Evolutionary conservation across 78 protist genomes (phyloP).

Genomic region (Creolimax fragrantissima): DNA sequence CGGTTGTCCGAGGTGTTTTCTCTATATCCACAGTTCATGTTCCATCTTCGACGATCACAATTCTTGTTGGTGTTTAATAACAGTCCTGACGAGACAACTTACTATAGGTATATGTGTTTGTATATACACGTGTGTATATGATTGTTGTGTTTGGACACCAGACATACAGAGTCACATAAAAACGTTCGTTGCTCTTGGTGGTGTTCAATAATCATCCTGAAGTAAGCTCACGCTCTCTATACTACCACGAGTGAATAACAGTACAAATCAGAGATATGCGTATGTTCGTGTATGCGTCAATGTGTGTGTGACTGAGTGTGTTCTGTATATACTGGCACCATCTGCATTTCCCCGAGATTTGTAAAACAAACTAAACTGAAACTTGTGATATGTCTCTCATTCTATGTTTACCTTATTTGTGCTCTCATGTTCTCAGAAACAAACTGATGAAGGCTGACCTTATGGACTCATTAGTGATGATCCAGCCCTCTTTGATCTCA

Average conservation of each 20-base stretch:
- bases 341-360: no score
- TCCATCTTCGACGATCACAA: slow-evolving; percentile 92
- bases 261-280: no score
- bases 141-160: no score
- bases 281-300: neutral
- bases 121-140: no score
- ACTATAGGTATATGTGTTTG: slow-evolving; percentile 20
- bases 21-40: slow-evolving; percentile 94
- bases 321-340: no score
- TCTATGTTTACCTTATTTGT: neutral
- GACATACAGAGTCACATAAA: no score
- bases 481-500: slow-evolving; percentile 89
- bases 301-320: neutral
- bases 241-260: no score
- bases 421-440: slow-evolving; percentile 19
- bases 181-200: no score
- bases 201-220: no score
- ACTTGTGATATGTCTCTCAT: no score
- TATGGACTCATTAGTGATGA: slow-evolving; percentile 79
- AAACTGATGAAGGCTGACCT: slow-evolving; percentile 61
- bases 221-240: no score
- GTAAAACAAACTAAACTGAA: no score
- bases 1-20: slow-evolving; percentile 56
- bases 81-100: slow-evolving; percentile 94
- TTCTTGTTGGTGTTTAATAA: slow-evolving; percentile 86